phyloP scores from a whole-genome alignment of 768 basidiomycete species.

The Hericium coralloides region DNA sequence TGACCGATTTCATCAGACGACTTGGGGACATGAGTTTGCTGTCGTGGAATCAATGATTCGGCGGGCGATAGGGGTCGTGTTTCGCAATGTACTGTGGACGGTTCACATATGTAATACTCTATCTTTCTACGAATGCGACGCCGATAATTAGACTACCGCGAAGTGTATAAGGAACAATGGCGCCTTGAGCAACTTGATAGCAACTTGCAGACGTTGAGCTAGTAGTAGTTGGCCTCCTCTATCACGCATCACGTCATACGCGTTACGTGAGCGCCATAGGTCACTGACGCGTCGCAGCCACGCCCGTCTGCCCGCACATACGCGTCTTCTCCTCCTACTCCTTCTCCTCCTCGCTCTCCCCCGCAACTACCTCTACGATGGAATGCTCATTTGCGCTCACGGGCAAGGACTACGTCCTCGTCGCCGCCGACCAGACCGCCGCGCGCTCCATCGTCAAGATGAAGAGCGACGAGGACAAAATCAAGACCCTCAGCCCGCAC shows the following conservation, averaged over 20 bases:
- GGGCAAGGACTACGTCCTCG: conserved; percentile 88
- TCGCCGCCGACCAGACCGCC: conserved; percentile 87
- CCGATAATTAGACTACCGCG: too few relatives aligned
- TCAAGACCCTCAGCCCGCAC: conserved; percentile 84
- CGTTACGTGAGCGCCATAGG: not conserved
- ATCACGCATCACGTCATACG: too few relatives aligned
- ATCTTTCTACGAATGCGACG: too few relatives aligned
- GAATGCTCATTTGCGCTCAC: conserved; percentile 87
- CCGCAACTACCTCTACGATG: conserved; percentile 37
- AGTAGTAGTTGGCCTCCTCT: too few relatives aligned
- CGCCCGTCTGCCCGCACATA: not conserved
- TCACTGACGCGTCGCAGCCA: conserved; percentile 7
- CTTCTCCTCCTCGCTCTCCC: not conserved
- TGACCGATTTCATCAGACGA: conserved; percentile 38
- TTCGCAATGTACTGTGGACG: too few relatives aligned
- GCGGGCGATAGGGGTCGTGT: too few relatives aligned
- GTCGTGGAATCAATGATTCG: conserved; percentile 65
- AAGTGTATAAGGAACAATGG: too few relatives aligned
- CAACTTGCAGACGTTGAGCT: too few relatives aligned
- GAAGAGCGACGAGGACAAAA: conserved; percentile 96
- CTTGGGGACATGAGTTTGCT: conserved; percentile 81
- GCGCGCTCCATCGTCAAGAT: conserved; percentile 94
- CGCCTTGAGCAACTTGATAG: too few relatives aligned
- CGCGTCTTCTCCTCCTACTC: not conserved
- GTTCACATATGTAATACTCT: too few relatives aligned